phyloP scores from a whole-genome alignment of 1,284 basidiomycete species.

The Cutaneotrichosporon mucoides region DNA sequence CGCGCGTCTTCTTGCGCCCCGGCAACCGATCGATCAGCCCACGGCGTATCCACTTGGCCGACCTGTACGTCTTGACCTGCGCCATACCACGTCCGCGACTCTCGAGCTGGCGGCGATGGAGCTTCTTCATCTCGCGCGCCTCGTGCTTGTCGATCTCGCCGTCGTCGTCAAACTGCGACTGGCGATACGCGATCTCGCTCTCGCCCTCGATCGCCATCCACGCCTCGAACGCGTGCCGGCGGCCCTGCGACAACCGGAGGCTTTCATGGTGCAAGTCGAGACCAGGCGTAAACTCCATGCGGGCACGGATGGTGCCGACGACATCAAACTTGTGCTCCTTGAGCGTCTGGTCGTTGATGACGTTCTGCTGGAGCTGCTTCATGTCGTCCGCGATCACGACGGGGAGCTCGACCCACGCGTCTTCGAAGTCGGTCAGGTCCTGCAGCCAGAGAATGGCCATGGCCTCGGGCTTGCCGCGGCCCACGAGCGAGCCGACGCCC shows the following conservation, averaged over 20 bases:
- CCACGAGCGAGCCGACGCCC: conserved; percentile 32
- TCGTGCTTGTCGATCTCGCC: conserved; percentile 54
- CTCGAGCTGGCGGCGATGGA: conserved; percentile 53
- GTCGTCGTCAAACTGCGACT: conserved; percentile 50
- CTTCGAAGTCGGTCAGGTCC: conserved; percentile 53
- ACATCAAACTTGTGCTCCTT: conserved; percentile 59
- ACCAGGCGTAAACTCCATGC: conserved; percentile 53
- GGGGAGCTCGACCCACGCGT: conserved; percentile 45
- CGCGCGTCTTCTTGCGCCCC: conserved; percentile 41
- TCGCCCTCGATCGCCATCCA: conserved; percentile 55
- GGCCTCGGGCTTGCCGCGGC: conserved; percentile 55
- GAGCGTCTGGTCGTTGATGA: conserved; percentile 56
- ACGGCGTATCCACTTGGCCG: conserved; percentile 54
- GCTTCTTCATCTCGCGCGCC: conserved; percentile 48
- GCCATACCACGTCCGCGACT: conserved; percentile 56
- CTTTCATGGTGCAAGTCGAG: conserved; percentile 52
- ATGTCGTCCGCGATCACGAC: conserved; percentile 46
- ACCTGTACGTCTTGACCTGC: conserved; percentile 55
- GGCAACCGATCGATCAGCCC: conserved; percentile 42
- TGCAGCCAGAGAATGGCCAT: conserved; percentile 64
- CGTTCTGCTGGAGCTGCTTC: conserved; percentile 56
- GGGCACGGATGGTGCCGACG: conserved; percentile 50
- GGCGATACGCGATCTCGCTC: conserved; percentile 58
- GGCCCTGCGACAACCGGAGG: conserved; percentile 45
- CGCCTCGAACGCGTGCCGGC: conserved; percentile 51